Percentiles rank a stretch among this genome's conserved stretches.
These are phyloP conservation scores for Lojkania enalia DNA, from an alignment of 2,329 filamentous ascomycete species.

Conservation along the genomic window DNA sequence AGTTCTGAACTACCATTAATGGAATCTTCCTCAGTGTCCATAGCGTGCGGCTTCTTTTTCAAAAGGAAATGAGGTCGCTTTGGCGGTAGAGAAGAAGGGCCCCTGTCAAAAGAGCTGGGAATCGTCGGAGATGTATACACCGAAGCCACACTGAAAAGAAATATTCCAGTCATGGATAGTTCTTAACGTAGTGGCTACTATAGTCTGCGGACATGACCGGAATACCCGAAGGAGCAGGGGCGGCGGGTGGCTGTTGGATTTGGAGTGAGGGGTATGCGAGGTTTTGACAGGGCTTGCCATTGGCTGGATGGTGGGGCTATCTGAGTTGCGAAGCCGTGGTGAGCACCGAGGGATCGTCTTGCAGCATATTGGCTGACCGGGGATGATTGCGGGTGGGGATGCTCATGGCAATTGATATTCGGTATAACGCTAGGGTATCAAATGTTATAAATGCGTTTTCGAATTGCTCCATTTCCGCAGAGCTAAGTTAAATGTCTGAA, in stretches of 20 bases:
- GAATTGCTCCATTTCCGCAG: too few species aligned
- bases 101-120: conserved; percentile 11
- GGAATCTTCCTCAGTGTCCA: background rate
- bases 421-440: too few species aligned
- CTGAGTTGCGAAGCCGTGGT: too few species aligned
- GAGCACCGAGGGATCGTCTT: too few species aligned
- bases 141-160: conserved; percentile 11
- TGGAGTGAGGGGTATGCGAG: background rate
- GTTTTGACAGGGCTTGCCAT: background rate
- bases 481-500: too few species aligned
- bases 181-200: conserved; percentile 2
- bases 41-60: conserved; percentile 5
- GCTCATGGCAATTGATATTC: background rate
- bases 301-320: background rate
- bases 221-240: background rate
- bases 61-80: conserved; percentile 6
- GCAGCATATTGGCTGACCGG: background rate
- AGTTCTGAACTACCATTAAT: too few species aligned
- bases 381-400: background rate
- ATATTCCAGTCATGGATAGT: conserved; percentile 13
- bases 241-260: background rate
- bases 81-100: conserved; percentile 14
- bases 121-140: conserved; percentile 16
- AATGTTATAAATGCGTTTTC: too few species aligned
- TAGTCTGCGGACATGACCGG: background rate